Evolutionary conservation across 2,329 filamentous ascomycete species (phyloP), one percentile per base, ranked within the genome.

Genomic region (Pezicula rhizophila): DNA sequence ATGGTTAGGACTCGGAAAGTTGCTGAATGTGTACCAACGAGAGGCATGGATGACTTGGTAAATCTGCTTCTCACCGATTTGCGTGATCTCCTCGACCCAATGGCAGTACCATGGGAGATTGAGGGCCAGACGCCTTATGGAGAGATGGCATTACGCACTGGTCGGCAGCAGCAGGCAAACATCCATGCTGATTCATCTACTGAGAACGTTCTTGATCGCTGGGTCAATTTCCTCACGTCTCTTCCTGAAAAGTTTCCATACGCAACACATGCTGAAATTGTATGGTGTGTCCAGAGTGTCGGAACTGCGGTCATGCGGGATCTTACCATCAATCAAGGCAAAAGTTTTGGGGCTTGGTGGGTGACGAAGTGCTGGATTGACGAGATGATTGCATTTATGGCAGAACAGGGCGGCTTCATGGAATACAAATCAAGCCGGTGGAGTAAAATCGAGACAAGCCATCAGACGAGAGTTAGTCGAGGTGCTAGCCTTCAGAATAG

Each of bases 341-440:
- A 84, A 62, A 91, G 86, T 61, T 95, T 92, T 62, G 85, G 87
- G n/a, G 84, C 87, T 5, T 95, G 89, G 89, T 93, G 88, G 88
- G 87, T 96, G 50, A 90, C 90, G 3, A 96, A 96, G 66, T 91
- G 92, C 50, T 97, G 92, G 76, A 80, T 96, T 46, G 91, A 96
- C 62, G 92, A 97, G 70, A 95, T 95, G 88, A 82, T 90, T 44
- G 78, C 86, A 49, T 96, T 95, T 77, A 75, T 96, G 57, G 89
- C 89, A 0, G 89, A 95, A 60, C 84, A 91, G 59, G 92, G 91
- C 45, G 92, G 92, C 0, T 96, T 96, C 63, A 83, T 96, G 72
- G 75, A 76, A 56, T 76, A 77, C 50, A 78, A 71, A 55, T 64
- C 64, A 3, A 68, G 67, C 45, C 76, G 68, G 56, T 60, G 61